These are phyloP conservation scores for Pyrenophora teres DNA, from an alignment of 2,329 filamentous ascomycete species.

Conservation along the genomic window DNA sequence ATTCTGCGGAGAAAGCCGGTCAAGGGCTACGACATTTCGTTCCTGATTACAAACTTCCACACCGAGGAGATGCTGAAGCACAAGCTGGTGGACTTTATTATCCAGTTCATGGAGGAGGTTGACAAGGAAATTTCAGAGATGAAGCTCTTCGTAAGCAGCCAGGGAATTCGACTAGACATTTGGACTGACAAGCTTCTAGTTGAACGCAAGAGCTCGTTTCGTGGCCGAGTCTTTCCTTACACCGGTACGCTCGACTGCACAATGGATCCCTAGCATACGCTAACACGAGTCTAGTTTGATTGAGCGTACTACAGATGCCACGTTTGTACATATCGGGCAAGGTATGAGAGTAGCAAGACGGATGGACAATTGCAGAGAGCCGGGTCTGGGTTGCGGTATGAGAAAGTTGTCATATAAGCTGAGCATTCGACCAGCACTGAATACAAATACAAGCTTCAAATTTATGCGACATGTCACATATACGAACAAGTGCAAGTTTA, in stretches of 20 bases:
- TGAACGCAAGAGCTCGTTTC: conserved; percentile 96
- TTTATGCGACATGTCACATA: not conserved
- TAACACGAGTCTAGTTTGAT: conserved; percentile 27
- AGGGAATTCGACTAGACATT: not conserved
- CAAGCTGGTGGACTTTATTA: conserved; percentile 98
- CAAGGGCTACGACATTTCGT: conserved; percentile 98
- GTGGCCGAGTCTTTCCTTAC: conserved; percentile 98
- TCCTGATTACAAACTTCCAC: conserved; percentile 98
- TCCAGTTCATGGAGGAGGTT: conserved; percentile 99
- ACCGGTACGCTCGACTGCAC: conserved; percentile 64
- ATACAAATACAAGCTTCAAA: conserved; percentile 13
- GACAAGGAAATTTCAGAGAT: conserved; percentile 99
- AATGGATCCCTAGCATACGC: not conserved
- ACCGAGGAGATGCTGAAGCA: conserved; percentile 99
- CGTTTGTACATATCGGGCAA: conserved; percentile 14
- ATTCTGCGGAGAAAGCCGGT: conserved; percentile 94
- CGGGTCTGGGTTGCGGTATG: not conserved
- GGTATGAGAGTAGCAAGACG: too few species aligned
- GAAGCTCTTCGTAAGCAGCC: conserved; percentile 86
- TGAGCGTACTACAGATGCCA: conserved; percentile 20
- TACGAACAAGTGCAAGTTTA: not conserved
- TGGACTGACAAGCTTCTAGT: conserved; percentile 58
- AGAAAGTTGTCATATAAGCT: conserved; percentile 12
- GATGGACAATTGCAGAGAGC: not conserved
- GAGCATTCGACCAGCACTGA: conserved; percentile 19